These are phyloP conservation scores for Rhamnella rubrinervis DNA, from an alignment of 331 rosid species.

Conservation along the genomic window DNA sequence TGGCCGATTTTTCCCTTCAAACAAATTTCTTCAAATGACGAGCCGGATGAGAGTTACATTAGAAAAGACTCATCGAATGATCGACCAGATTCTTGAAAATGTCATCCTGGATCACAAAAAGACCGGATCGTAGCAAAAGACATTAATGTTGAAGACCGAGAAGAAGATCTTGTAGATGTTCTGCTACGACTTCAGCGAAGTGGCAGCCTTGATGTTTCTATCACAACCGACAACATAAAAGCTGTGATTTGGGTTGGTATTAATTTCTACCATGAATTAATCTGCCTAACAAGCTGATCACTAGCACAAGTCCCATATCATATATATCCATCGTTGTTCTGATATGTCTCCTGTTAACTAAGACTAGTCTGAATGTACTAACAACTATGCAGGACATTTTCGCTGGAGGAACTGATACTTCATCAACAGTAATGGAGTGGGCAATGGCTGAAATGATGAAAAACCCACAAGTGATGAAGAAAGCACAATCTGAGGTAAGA, in stretches of 20 bases:
- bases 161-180: constrained; percentile 2
- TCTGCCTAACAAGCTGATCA: background rate
- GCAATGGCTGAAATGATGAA: constrained; percentile 13
- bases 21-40: background rate
- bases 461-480: constrained; percentile 6
- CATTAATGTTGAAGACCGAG: no score
- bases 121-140: no score
- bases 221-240: constrained; percentile 6
- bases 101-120: constrained; percentile 20
- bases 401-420: background rate
- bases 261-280: background rate
- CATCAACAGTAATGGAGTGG: constrained; percentile 3
- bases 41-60: background rate
- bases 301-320: background rate
- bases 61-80: background rate
- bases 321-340: no score
- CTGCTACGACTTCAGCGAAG: constrained; percentile 4
- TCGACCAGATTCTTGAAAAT: constrained; percentile 23
- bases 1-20: constrained; percentile 42
- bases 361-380: background rate
- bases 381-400: background rate
- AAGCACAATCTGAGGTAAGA: constrained; percentile 12
- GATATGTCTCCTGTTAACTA: no score
- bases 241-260: background rate
- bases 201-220: background rate